These are phyloP conservation scores for Agaricus subrufescens DNA, from an alignment of 768 basidiomycete genomes.

Conservation along the genomic window DNA sequence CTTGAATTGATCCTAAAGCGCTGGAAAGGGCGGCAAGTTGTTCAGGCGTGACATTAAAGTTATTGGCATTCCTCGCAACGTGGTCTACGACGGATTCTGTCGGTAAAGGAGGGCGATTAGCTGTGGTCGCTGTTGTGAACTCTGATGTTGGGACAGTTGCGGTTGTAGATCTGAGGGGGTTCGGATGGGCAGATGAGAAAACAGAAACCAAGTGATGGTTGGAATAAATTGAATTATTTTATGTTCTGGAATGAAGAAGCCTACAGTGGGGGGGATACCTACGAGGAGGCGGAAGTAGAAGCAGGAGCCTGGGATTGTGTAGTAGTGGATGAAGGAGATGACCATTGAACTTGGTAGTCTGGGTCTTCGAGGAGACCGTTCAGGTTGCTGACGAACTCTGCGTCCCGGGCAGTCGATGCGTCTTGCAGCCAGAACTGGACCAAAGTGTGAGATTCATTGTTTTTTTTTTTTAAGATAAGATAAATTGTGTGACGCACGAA, in stretches of 20 bases:
- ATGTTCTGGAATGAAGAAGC: constrained; percentile 1
- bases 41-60: constrained; percentile 50
- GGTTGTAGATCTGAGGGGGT: neutral
- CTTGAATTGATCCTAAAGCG: constrained; percentile 40
- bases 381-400: constrained; percentile 68
- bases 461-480: neutral
- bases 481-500: constrained; percentile 47
- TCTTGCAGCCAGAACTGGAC: constrained; percentile 88
- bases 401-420: constrained; percentile 59
- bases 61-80: constrained; percentile 11
- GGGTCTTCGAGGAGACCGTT: constrained; percentile 69
- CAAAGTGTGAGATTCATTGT: neutral
- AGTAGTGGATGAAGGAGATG: constrained; percentile 43
- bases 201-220: too few species aligned
- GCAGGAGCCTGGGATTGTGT: constrained; percentile 23
- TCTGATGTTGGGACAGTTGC: constrained; percentile 15
- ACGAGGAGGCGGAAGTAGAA: constrained; percentile 29
- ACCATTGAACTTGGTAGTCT: constrained; percentile 58
- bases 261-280: constrained; percentile 13
- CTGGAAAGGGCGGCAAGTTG: constrained; percentile 60
- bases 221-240: constrained; percentile 1
- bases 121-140: neutral
- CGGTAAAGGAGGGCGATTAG: neutral
- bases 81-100: neutral
- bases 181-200: neutral